phyloP scores from a whole-genome alignment of 805 yeast genomes.

The Ogataea corticis region DNA sequence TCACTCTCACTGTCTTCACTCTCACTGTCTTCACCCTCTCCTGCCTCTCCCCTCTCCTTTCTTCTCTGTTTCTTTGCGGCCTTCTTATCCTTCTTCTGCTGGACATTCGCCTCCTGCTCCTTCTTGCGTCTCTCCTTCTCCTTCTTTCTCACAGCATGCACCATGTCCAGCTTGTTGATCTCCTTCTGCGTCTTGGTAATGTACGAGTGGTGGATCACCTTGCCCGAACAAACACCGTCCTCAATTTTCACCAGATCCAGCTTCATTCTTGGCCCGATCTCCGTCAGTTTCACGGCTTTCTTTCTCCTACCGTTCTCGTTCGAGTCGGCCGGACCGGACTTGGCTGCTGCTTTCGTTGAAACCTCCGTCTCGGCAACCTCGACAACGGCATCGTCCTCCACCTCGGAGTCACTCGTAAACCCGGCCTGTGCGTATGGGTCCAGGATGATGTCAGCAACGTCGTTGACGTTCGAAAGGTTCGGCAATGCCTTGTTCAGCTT shows the following conservation, averaged over 20 bases:
- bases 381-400: constrained; percentile 86
- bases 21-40: constrained; percentile 33
- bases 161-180: constrained; percentile 58
- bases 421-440: constrained; percentile 80
- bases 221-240: constrained; percentile 88
- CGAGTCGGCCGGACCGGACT: constrained; percentile 12
- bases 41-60: constrained; percentile 39
- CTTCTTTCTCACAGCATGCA: constrained; percentile 60
- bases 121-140: constrained; percentile 71
- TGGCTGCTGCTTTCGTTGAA: constrained; percentile 6
- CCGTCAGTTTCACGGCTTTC: constrained; percentile 88
- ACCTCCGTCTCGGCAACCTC: constrained; percentile 44
- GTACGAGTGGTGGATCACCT: constrained; percentile 78
- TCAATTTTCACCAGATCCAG: constrained; percentile 81
- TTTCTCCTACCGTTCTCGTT: constrained; percentile 43
- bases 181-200: constrained; percentile 66
- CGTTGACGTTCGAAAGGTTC: constrained; percentile 62
- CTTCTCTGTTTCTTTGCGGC: constrained; percentile 72
- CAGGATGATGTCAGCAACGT: constrained; percentile 78
- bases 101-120: constrained; percentile 77
- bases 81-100: constrained; percentile 70
- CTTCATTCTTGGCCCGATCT: constrained; percentile 87
- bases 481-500: constrained; percentile 67
- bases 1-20: constrained; percentile 18
- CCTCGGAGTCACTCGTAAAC: constrained; percentile 88